Base-by-base conservation (phyloP, 106 monocot genomes). In the Dendrobium officinale region DNA sequence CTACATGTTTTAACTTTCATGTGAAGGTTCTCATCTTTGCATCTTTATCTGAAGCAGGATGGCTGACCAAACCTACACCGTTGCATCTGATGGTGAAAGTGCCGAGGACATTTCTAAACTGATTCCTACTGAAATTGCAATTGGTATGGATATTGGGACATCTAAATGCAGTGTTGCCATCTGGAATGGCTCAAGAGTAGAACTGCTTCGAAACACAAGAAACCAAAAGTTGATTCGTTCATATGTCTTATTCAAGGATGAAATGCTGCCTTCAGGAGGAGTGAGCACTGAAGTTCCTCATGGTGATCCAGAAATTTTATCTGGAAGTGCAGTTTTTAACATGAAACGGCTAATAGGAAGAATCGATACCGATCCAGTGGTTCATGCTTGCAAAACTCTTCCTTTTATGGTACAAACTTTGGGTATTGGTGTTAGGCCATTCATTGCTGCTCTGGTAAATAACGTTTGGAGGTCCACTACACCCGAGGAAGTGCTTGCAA, bases 91-190 rank as follows among this genome's bases (percentile, higher is more conserved):
- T 75, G 88, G 90, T 66, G 95, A 95, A 82, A 86, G 89, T 16
- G 82, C 85, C 67, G 92, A 88, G 0, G 92, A 88, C 17, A 88
- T 83, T 24, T 16, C 49, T 20, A 80, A 80, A 10, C 79, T 75
- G 47, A 2, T 58, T 47, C 88, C 88, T 47, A 82, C 86, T 31
- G 85, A 95, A 22, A 9, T 84, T 82, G 90, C 92, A 16, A 80
- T 95, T 67, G 95, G 92, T 15, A 92, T 95, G 24, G 92, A 95
- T 51, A 85, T 95, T 41, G 92, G 95, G 27, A 95, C 95, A 59
- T 95, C 95, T 78, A 90, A 95, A 66, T 95, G 92, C 81, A 88
- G 88, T 75, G 83, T 95, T 66, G 92, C 88, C 42, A 82, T 90
- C 55, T 95, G 95, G 95, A 92, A 90, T 81, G 92, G 92, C 16